These are phyloP conservation scores for Entomophthora muscae DNA, from an alignment of 371 early-diverging fungal species.

Conservation along the genomic window DNA sequence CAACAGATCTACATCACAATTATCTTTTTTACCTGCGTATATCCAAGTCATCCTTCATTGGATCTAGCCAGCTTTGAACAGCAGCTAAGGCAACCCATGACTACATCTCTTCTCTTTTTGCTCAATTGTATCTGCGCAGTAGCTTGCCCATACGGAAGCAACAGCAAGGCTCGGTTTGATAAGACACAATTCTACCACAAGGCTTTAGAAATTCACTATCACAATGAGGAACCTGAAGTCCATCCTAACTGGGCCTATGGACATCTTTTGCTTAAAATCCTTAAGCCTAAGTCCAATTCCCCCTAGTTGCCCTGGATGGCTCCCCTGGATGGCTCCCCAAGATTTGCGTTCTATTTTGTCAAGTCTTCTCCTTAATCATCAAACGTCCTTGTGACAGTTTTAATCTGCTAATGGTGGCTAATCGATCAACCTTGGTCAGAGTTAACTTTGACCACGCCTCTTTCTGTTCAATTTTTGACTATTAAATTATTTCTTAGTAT, in stretches of 20 bases:
- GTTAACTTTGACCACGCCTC: no score
- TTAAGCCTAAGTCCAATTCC: slow-evolving; percentile 5
- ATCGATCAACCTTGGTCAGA: no score
- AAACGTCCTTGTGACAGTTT: no score
- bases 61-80: background rate
- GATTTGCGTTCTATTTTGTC: no score
- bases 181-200: slow-evolving; percentile 8
- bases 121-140: slow-evolving; percentile 6
- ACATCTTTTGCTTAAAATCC: background rate
- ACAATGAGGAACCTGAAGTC: background rate
- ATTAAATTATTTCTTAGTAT: no score
- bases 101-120: background rate
- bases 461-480: no score
- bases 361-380: no score
- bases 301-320: no score
- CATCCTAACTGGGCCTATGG: slow-evolving; percentile 7
- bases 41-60: background rate
- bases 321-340: no score
- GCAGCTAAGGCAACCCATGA: slow-evolving; percentile 5
- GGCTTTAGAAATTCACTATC: slow-evolving; percentile 6
- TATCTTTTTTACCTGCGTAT: background rate
- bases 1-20: slow-evolving; percentile 9
- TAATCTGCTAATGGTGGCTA: no score
- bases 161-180: slow-evolving; percentile 5
- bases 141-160: background rate